Base-by-base conservation (phyloP, 2,329 filamentous ascomycete genomes). In the Microcera coccophila region DNA sequence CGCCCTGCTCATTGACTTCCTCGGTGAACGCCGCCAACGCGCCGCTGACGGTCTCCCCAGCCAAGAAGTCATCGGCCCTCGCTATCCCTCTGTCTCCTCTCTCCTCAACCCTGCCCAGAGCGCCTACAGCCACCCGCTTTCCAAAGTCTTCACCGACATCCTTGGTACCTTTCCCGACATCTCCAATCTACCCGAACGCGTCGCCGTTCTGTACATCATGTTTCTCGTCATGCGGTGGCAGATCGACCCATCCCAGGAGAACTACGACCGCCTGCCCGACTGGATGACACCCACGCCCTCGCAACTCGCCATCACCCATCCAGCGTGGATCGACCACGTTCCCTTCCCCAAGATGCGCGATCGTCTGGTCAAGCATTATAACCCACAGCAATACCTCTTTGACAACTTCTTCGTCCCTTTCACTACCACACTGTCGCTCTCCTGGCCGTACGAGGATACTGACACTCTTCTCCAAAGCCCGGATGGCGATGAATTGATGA, bases 191-290 rank as follows among this genome's bases (percentile, higher is more conserved):
- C 89, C 90, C 0, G 89, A 95, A 65, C 84, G 87, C 56, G 81
- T 94, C 0, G 89, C 85, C 8, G 81, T 88, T 5, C 74, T 95
- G 7, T 94, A 90, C 62, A 71, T 85, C 59, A 94, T 95, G 87
- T 95, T 94, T 65, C 75, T 90, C 22, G 62, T 90, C 50, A 88
- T 93, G 83, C 79, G 84, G 32, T 95, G 90, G 87, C 82, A 88
- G 61, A 85, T 95, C 43, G 79, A 79, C 20, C 88, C 89, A 0
- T 87, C 87, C 0, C 75, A 76, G 47, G 84, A 90, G 53, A 94
- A 90, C 66, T 90, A 86, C 63, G 79, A 88, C 18, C 76, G 85
- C 4, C 68, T 95, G 10, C 89, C 90, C 0, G 73, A 81, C 4
- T 95, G 85, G 81, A 68, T 83, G 29, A 76, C 75, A 0, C 89